These are phyloP conservation scores for Colletotrichum musicola DNA, from an alignment of 2,329 filamentous ascomycete genomes.

Conservation along the genomic window DNA sequence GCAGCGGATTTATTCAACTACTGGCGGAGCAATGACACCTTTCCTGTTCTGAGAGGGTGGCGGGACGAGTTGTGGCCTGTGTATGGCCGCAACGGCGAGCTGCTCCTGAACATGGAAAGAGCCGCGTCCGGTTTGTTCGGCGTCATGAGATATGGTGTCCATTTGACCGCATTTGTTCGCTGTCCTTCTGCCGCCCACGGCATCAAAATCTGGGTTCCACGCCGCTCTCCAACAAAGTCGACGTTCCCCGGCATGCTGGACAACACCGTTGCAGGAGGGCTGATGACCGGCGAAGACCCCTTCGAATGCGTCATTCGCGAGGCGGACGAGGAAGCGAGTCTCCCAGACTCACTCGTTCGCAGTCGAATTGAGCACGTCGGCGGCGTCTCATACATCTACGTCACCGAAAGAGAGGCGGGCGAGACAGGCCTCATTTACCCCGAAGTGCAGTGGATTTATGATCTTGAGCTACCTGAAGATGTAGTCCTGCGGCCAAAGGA, in stretches of 20 bases:
- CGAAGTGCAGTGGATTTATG: conserved; percentile 92
- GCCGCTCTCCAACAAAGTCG: conserved; percentile 80
- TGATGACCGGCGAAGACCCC: conserved; percentile 83
- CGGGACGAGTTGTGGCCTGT: conserved; percentile 84
- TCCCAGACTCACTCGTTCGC: conserved; percentile 78
- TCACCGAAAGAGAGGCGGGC: conserved; percentile 83
- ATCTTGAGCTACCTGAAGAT: conserved; percentile 79
- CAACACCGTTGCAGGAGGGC: conserved; percentile 89
- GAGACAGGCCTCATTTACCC: conserved; percentile 88
- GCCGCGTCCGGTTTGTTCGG: conserved; percentile 80
- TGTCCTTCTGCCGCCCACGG: conserved; percentile 58
- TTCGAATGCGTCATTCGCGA: conserved; percentile 89
- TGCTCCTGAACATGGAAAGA: conserved; percentile 84
- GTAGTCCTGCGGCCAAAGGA: conserved; percentile 83
- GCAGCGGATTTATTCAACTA: conserved; percentile 70
- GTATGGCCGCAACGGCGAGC: conserved; percentile 72
- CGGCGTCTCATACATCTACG: conserved; percentile 86
- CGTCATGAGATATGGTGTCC: conserved; percentile 81
- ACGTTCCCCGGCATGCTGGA: conserved; percentile 95
- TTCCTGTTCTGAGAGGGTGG: conserved; percentile 83
- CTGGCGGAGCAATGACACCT: conserved; percentile 78
- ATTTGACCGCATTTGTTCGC: conserved; percentile 80
- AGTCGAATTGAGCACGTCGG: conserved; percentile 70
- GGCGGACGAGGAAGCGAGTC: conserved; percentile 87
- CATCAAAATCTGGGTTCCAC: conserved; percentile 87